These are phyloP conservation scores for Diaporthe ilicicola DNA, from an alignment of 2,329 filamentous ascomycete genomes.

Conservation along the genomic window DNA sequence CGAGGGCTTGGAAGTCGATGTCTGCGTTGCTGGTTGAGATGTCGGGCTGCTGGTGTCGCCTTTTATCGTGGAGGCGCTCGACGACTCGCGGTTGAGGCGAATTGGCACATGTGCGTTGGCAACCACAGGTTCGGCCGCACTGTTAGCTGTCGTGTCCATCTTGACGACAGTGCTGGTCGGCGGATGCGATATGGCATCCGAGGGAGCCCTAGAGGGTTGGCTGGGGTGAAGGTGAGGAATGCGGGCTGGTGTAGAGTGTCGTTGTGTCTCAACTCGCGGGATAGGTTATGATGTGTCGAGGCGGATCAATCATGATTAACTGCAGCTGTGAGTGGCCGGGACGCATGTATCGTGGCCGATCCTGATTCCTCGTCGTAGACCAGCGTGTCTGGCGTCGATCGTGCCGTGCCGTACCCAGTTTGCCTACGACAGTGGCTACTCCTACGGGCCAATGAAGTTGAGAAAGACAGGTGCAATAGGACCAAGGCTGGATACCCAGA, in stretches of 20 bases:
- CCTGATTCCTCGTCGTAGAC: conserved; percentile 31
- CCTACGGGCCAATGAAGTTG: conserved; percentile 28
- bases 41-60: conserved; percentile 35
- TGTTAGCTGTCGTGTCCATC: conserved; percentile 48
- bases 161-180: conserved; percentile 30
- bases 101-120: conserved; percentile 34
- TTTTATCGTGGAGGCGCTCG: conserved; percentile 36
- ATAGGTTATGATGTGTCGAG: conserved; percentile 30
- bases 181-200: conserved; percentile 23
- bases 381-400: conserved; percentile 33
- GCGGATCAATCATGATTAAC: conserved; percentile 31
- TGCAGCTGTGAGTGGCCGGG: conserved; percentile 21
- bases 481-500: conserved; percentile 23
- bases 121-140: conserved; percentile 41
- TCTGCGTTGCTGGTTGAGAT: conserved; percentile 34
- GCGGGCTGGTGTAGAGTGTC: conserved; percentile 25
- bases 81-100: conserved; percentile 41
- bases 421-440: conserved; percentile 22
- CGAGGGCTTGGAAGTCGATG: conserved; percentile 40
- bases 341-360: conserved; percentile 32
- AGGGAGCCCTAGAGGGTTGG: not conserved
- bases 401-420: conserved; percentile 30
- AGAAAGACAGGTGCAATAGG: conserved; percentile 18
- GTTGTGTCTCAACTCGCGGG: conserved; percentile 29
- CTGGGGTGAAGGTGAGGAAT: conserved; percentile 37